Evolutionary conservation across 1,139 yeast species (phyloP).

Genomic region (Sugiyamaella paludigena): DNA sequence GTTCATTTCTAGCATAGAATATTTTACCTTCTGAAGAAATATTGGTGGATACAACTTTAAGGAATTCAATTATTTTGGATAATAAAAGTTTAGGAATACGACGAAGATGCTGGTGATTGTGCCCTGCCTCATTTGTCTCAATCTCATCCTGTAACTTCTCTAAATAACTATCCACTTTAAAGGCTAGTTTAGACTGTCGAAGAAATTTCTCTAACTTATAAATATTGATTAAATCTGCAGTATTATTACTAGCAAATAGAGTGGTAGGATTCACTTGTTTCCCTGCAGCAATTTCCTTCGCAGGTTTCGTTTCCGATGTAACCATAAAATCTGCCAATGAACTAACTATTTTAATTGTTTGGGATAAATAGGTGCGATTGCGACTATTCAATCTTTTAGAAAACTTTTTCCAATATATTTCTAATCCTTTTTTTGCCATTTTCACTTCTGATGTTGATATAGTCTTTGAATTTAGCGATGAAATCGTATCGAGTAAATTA

Average conservation of each 20-base stretch:
- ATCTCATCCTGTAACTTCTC: conserved; percentile 33
- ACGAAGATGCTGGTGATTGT: conserved; percentile 12
- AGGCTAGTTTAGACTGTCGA: conserved; percentile 70
- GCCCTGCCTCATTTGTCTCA: conserved; percentile 12
- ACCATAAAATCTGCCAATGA: conserved; percentile 50
- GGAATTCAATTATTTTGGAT: conserved; percentile 63
- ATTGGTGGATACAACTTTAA: conserved; percentile 63
- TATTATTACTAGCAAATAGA: conserved; percentile 51
- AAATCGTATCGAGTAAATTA: conserved; percentile 74
- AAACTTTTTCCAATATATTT: conserved; percentile 59
- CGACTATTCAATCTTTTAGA: conserved; percentile 63
- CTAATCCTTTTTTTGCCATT: conserved; percentile 47
- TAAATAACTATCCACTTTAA: conserved; percentile 74
- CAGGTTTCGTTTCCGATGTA: conserved; percentile 23
- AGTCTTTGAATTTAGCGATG: conserved; percentile 63
- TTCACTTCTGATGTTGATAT: conserved; percentile 53
- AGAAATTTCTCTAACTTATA: conserved; percentile 66
- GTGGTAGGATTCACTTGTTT: conserved; percentile 50
- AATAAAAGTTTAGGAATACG: conserved; percentile 50
- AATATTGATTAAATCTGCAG: conserved; percentile 71
- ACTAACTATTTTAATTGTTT: conserved; percentile 57
- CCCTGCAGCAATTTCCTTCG: conserved; percentile 49
- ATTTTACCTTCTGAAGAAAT: conserved; percentile 81
- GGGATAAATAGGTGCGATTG: conserved; percentile 67
- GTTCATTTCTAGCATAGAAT: conserved; percentile 53